Base-by-base conservation (phyloP, 2,329 filamentous ascomycete genomes). In the Sporothrix luriei region DNA sequence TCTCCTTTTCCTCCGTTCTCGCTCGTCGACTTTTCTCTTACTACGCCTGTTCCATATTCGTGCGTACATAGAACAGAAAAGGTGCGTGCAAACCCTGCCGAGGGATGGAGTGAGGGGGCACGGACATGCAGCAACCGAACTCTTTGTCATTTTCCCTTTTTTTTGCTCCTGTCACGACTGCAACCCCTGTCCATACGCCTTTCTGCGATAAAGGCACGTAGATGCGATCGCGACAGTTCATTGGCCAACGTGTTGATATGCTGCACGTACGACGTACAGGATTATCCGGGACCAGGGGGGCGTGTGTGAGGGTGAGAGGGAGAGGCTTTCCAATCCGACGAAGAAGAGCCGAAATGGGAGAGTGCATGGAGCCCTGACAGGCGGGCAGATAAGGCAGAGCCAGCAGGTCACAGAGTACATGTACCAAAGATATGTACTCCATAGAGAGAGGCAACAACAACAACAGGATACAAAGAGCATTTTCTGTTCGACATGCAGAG, bases 121-220 rank as follows among this genome's bases (percentile, higher is more conserved):
- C 61, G 61, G 26, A 46, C 26, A 51, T 65, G 61, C 61, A 64
- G 61, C n/a, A n/a, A 40, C 24, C 61, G 61, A 29, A 48, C 43
- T 24, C 38, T 26, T 62, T n/a, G 13, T 43, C 40, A 43, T 26
- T 46, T 46, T 62, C 48, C 7, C 3, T 33, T 38, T 11, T 38
- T 33, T 19, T 65, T 26, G 29, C 46, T 38, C 26, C 51, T 19
- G 26, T 19, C 14, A 38, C 57, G 40, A 24, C 57, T 6, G 4
- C 40, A 21, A 54, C 52, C 59, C 49, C 68, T 59, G 68, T 54
- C 13, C 33, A 54, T n/a, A 68, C 54, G 64, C 48, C 49, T 64
- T 65, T 65, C 49, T 24, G n/a, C 46, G 69, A 70, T 70, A 70
- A 70, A 67, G 64, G 69, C 69, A 68, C 69, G 64, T 57, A 62